Base-by-base conservation (phyloP, 164 flowering plant species). In the Hamamelis virginiana region DNA sequence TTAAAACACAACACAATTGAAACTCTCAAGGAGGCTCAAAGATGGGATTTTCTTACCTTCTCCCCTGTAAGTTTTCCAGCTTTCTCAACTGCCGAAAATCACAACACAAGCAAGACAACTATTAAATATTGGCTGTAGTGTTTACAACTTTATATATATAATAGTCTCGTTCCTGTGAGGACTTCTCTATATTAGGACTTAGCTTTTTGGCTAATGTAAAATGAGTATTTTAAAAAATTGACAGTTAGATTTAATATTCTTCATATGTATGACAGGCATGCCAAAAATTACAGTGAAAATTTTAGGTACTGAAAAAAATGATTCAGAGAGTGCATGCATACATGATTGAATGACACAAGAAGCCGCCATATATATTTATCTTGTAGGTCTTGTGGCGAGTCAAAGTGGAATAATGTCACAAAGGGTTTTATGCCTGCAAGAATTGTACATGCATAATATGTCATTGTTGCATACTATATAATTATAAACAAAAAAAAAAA, bases 351-450 rank as follows among this genome's bases (percentile, higher is more conserved):
- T 16, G 51, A 55, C 62, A 67, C 47, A 80, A 66, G 68, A 76
- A 76, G 23, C 86, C 83, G 0, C 75, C 66, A 58, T 78, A n/a
- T n/a, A n/a, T n/a, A 75, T 21, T 78, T 47, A 4, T 76, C 68
- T 41, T 80, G 72, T 8, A 82, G 68, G 21, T 59, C 62, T 44
- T 58, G 69, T 6, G 86, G 83, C 0, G 52, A 47, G 59, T 82
- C 86, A 33, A 74, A 82, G 65, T 82, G 86, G 19, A 82, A 62
- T 6, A 78, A 21, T 8, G 83, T 80, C 22, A 78, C 82, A 57
- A 76, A 61, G 8, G 83, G 82, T 5, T 27, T 59, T 6, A 82
- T 75, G 9, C 78, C 83, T 80, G 41, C 67, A 64, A n/a, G 23
- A 51, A 6, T 15, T 25, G 19, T 5, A 9, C 23, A 33, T 21